phyloP scores from a whole-genome alignment of 768 basidiomycete genomes.

The Tylopilus sp. region DNA sequence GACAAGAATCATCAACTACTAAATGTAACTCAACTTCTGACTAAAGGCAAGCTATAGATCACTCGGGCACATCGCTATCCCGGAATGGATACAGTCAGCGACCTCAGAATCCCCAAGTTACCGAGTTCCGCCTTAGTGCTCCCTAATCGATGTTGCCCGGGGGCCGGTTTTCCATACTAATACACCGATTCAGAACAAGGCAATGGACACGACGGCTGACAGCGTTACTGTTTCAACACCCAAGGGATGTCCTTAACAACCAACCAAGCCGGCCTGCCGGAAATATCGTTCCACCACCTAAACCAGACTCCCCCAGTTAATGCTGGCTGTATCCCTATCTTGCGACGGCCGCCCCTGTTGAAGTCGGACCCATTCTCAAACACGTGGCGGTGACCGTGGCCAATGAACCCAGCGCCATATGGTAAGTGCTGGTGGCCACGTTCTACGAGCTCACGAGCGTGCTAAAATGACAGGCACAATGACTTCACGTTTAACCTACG shows the following conservation, averaged over 20 bases:
- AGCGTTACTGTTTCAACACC: not conserved
- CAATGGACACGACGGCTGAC: not conserved
- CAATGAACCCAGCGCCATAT: conserved; percentile 33
- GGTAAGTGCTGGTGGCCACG: conserved; percentile 57
- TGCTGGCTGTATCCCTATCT: not conserved
- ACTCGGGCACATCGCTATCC: too few relatives aligned
- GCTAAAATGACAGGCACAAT: too few relatives aligned
- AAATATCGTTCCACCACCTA: conserved; percentile 55
- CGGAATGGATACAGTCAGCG: too few relatives aligned
- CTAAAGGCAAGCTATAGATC: too few relatives aligned
- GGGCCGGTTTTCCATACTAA: too few relatives aligned
- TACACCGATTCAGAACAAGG: not conserved
- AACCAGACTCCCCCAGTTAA: not conserved
- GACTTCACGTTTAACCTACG: conserved; percentile 30
- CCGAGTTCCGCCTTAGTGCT: too few relatives aligned
- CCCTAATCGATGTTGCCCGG: too few relatives aligned
- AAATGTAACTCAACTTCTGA: too few relatives aligned
- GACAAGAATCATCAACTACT: too few relatives aligned
- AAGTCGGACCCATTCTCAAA: conserved; percentile 40
- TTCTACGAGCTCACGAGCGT: conserved; percentile 21
- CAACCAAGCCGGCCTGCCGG: conserved; percentile 42
- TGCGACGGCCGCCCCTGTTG: conserved; percentile 42
- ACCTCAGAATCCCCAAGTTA: too few relatives aligned
- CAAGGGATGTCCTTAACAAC: conserved; percentile 38
- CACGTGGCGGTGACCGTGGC: conserved; percentile 29